Conservation (phyloP, 2,329 filamentous ascomycete genomes). For the Colletotrichum navitas region DNA sequence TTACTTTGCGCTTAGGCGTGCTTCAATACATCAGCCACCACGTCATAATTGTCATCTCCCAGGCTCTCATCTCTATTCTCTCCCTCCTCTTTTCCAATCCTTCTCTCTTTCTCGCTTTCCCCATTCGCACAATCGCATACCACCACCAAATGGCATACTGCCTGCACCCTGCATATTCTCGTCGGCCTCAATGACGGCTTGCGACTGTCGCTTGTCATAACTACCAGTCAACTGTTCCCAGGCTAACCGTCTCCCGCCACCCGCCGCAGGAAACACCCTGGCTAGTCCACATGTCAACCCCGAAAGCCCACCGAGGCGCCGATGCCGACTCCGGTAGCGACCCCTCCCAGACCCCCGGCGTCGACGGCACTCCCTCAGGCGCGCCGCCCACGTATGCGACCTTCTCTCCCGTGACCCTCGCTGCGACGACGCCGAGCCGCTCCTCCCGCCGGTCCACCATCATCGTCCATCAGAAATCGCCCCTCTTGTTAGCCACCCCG, state of each 20-base stretch:
- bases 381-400: conserved; percentile 82
- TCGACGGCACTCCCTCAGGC: conserved; percentile 54
- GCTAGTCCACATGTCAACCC: conserved; percentile 66
- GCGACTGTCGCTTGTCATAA: neutral
- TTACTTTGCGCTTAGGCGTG: conserved; percentile 29
- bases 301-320: conserved; percentile 55
- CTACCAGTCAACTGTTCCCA: neutral
- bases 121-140: neutral
- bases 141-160: conserved; percentile 8
- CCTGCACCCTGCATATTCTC: neutral
- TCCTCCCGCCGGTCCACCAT: conserved; percentile 85
- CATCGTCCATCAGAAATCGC: conserved; percentile 96
- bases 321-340: conserved; percentile 49
- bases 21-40: conserved; percentile 36
- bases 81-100: neutral
- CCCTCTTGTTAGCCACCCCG: conserved; percentile 90
- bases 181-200: conserved; percentile 14
- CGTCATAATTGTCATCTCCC: conserved; percentile 27
- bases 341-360: conserved; percentile 50
- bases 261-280: conserved; percentile 59
- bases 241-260: conserved; percentile 43
- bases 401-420: conserved; percentile 88
- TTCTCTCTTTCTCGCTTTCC: neutral
- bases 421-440: conserved; percentile 71
- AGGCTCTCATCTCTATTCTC: neutral